phyloP scores from a whole-genome alignment of 768 basidiomycete genomes.

The Phaeotremella skinneri region DNA sequence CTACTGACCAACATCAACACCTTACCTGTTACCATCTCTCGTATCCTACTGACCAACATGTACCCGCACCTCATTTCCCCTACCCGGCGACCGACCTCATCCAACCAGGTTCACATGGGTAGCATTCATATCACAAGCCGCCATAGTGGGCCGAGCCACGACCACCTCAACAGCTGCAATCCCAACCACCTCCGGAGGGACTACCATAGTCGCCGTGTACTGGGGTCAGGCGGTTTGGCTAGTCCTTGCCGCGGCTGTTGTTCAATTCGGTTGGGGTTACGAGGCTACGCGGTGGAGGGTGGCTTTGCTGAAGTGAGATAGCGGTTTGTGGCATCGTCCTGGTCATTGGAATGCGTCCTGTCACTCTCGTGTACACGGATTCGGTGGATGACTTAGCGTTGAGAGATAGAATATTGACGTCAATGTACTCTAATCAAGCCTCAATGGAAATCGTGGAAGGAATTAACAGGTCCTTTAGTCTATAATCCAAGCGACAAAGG shows the following conservation, averaged over 20 bases:
- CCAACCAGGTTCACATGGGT: conserved; percentile 40
- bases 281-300: conserved; percentile 44
- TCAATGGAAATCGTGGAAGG: no score
- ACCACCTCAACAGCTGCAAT: background rate
- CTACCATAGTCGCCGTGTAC: conserved; percentile 18
- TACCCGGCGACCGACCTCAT: background rate
- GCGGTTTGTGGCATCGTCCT: no score
- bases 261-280: conserved; percentile 43
- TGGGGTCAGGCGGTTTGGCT: conserved; percentile 43
- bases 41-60: background rate
- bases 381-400: no score
- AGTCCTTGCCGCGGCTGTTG: conserved; percentile 36
- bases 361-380: no score
- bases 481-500: no score
- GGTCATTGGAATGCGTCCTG: no score
- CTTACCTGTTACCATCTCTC: background rate
- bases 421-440: no score
- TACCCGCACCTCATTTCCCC: background rate
- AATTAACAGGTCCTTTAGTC: no score
- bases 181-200: conserved; percentile 10
- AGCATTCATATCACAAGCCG: conserved; percentile 42
- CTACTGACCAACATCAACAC: no score
- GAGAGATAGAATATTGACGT: no score
- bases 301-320: conserved; percentile 11
- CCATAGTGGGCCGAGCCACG: conserved; percentile 34